Conservation (phyloP, 2,329 filamentous ascomycete genomes). For the Fusarium sororula region DNA sequence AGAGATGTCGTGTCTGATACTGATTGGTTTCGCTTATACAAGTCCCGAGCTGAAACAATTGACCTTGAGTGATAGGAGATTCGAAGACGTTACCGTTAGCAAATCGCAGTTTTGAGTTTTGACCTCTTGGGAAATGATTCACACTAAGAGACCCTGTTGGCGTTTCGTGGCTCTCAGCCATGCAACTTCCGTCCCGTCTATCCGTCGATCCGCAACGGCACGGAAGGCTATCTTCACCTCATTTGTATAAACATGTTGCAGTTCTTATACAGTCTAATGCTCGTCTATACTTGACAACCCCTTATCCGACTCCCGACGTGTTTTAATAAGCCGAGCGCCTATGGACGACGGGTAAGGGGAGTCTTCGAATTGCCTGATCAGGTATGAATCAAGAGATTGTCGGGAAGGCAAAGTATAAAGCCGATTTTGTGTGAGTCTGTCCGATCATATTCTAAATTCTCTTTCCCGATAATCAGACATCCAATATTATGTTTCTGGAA, state of each 20-base stretch:
- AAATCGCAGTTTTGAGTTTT: background rate
- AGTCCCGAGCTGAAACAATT: background rate
- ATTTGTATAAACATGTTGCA: background rate
- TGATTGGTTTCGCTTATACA: background rate
- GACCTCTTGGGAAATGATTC: background rate
- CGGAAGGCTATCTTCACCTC: background rate
- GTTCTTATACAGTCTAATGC: background rate
- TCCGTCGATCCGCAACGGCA: background rate
- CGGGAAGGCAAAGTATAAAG: background rate
- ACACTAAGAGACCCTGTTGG: background rate
- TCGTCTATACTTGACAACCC: background rate
- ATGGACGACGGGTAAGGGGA: background rate
- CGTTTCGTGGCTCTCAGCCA: background rate
- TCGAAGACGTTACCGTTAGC: background rate
- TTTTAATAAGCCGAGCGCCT: background rate
- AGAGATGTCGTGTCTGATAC: background rate
- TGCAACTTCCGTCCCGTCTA: background rate
- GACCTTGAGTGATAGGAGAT: background rate
- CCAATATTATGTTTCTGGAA: rapidly evolving
- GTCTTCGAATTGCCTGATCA: background rate
- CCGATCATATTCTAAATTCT: background rate
- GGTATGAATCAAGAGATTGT: background rate
- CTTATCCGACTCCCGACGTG: background rate
- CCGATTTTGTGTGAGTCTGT: background rate
- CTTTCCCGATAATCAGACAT: background rate